Evolutionary conservation across 1,284 basidiomycete species (phyloP).

Genomic region (Tremellales sp.): DNA sequence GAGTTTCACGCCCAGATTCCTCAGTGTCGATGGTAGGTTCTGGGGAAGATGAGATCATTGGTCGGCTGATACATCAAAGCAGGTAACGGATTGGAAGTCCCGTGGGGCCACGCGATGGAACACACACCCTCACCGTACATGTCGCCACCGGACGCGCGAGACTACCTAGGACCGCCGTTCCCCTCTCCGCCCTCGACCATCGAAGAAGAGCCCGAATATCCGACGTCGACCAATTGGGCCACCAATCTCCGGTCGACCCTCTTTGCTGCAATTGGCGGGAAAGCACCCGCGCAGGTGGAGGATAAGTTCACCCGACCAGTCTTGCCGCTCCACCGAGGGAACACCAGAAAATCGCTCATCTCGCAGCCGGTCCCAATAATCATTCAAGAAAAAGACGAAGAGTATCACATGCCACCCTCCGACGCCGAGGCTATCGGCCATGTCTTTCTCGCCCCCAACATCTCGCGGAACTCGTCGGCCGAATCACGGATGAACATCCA

Average conservation of each 20-base stretch:
- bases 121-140: conserved; percentile 7
- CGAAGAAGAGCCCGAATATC: conserved; percentile 6
- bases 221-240: conserved; percentile 26
- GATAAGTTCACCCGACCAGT: conserved; percentile 27
- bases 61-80: background rate
- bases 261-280: conserved; percentile 26
- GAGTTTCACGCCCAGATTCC: conserved; percentile 15
- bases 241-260: conserved; percentile 28
- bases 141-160: conserved; percentile 8
- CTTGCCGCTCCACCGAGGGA: conserved; percentile 17
- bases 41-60: background rate
- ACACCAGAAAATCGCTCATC: conserved; percentile 9
- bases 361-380: conserved; percentile 12
- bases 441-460: conserved; percentile 4
- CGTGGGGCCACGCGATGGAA: conserved; percentile 8
- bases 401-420: background rate
- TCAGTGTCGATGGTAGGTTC: conserved; percentile 27
- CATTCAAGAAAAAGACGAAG: conserved; percentile 19
- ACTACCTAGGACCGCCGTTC: conserved; percentile 13
- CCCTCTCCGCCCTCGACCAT: conserved; percentile 12
- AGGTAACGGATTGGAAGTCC: conserved; percentile 11
- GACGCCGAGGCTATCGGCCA: background rate
- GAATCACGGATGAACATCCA: too few species aligned
- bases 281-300: conserved; percentile 8
- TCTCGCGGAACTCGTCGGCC: too few species aligned